Percentiles rank a stretch among this genome's conserved stretches.
Conservation (phyloP, 2,329 filamentous ascomycete species). For the Claviceps sp. region DNA sequence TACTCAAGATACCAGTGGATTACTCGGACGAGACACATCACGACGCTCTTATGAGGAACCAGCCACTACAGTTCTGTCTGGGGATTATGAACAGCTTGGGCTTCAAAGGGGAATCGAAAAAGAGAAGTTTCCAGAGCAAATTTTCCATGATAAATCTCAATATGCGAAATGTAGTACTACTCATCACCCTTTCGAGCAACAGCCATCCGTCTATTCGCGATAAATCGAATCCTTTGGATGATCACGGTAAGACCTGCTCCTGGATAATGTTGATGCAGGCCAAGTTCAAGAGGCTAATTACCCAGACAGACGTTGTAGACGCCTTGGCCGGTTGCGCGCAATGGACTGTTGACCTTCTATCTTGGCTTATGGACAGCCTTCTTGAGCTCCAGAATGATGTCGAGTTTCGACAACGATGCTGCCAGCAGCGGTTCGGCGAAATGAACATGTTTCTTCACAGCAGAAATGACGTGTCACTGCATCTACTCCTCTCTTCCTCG, state of each 20-base stretch:
- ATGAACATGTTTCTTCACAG: slow-evolving; percentile 38
- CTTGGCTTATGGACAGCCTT: slow-evolving; percentile 47
- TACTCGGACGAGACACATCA: slow-evolving; percentile 64
- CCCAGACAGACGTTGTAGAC: slow-evolving; percentile 52
- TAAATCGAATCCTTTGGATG: slow-evolving; percentile 46
- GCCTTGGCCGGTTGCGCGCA: slow-evolving; percentile 60
- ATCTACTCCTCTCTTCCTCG: slow-evolving; percentile 58
- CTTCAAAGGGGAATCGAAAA: slow-evolving; percentile 48
- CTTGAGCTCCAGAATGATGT: slow-evolving; percentile 40
- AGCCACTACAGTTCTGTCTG: slow-evolving; percentile 59
- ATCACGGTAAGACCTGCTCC: slow-evolving; percentile 27
- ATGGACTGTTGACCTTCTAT: slow-evolving; percentile 63
- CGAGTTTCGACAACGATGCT: slow-evolving; percentile 37
- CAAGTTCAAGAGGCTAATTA: background rate
- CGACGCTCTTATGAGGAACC: slow-evolving; percentile 60
- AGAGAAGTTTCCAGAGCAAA: slow-evolving; percentile 55
- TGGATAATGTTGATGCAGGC: background rate
- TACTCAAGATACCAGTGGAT: slow-evolving; percentile 63
- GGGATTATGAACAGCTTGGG: slow-evolving; percentile 70
- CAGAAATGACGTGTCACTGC: slow-evolving; percentile 44
- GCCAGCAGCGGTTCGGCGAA: slow-evolving; percentile 31
- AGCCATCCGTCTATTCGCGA: slow-evolving; percentile 39
- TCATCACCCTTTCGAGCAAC: slow-evolving; percentile 51
- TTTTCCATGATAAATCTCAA: slow-evolving; percentile 64
- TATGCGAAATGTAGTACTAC: slow-evolving; percentile 55